phyloP scores from a whole-genome alignment of 2,329 filamentous ascomycete species.

The Apiospora hydei region DNA sequence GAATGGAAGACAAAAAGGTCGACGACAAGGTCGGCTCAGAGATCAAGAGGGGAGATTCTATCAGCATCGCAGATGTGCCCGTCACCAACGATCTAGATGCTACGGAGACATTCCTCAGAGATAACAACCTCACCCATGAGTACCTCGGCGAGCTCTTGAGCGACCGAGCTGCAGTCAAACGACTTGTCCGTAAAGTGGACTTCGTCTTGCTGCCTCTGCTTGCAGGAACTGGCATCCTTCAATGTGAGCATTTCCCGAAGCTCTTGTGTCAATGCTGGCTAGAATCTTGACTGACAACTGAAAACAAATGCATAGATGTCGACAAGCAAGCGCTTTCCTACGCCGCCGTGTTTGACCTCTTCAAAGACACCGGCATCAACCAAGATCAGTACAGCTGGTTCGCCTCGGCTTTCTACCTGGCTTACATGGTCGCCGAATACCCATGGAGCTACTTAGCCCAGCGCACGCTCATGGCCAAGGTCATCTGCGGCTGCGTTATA shows the following conservation, averaged over 20 bases:
- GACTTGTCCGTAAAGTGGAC: constrained; percentile 55
- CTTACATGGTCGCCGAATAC: constrained; percentile 38
- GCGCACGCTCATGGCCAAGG: constrained; percentile 45
- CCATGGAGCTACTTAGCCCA: constrained; percentile 46
- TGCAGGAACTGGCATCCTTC: constrained; percentile 56
- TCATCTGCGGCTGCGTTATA: constrained; percentile 43
- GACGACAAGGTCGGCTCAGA: constrained; percentile 20
- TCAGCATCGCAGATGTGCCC: constrained; percentile 15
- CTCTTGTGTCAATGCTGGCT: no score
- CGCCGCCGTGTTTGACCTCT: constrained; percentile 62
- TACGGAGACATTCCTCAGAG: constrained; percentile 55
- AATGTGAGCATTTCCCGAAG: constrained; percentile 42
- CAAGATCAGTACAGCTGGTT: constrained; percentile 60
- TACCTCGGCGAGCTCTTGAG: constrained; percentile 52
- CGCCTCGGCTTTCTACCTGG: constrained; percentile 64
- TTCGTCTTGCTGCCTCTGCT: constrained; percentile 59
- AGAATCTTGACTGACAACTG: not conserved
- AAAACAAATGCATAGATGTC: constrained; percentile 42
- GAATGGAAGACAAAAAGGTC: constrained; percentile 20
- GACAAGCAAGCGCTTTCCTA: constrained; percentile 64
- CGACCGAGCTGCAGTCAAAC: constrained; percentile 44
- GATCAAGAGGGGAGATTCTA: constrained; percentile 12
- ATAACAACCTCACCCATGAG: constrained; percentile 52
- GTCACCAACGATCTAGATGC: constrained; percentile 50
- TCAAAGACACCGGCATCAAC: constrained; percentile 55